A percentile compares a stretch with the other conserved stretches of the same genome.
These are phyloP conservation scores for Lactarius hatsudake DNA, from an alignment of 768 basidiomycete species.

Conservation along the genomic window DNA sequence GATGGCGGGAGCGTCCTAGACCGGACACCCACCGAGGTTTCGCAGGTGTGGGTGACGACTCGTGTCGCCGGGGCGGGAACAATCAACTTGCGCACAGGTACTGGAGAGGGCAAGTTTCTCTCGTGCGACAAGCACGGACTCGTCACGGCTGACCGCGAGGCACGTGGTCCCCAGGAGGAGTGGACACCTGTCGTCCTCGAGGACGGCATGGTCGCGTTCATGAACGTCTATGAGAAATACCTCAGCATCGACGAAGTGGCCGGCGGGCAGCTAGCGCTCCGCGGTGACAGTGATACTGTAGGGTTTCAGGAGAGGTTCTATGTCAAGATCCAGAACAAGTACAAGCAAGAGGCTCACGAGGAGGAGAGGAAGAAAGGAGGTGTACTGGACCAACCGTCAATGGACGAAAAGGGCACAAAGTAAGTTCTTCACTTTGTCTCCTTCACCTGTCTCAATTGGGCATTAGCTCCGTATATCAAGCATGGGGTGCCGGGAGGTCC, in stretches of 20 bases:
- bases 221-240: slow-evolving; percentile 88
- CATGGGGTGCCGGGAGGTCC: slow-evolving; percentile 80
- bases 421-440: slow-evolving; percentile 39
- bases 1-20: slow-evolving; percentile 52
- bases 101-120: slow-evolving; percentile 87
- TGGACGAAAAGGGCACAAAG: slow-evolving; percentile 77
- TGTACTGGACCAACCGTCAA: slow-evolving; percentile 32
- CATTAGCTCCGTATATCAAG: slow-evolving; percentile 65
- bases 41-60: slow-evolving; percentile 90
- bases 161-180: slow-evolving; percentile 90
- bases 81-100: slow-evolving; percentile 82
- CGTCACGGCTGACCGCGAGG: slow-evolving; percentile 81
- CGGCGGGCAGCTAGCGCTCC: slow-evolving; percentile 70
- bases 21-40: slow-evolving; percentile 73
- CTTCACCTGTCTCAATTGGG: slow-evolving; percentile 8
- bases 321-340: slow-evolving; percentile 87
- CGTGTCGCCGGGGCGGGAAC: slow-evolving; percentile 80
- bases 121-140: slow-evolving; percentile 85
- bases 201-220: slow-evolving; percentile 84
- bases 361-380: slow-evolving; percentile 53
- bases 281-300: slow-evolving; percentile 83
- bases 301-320: slow-evolving; percentile 86
- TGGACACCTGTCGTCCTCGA: slow-evolving; percentile 84
- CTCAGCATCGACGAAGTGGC: slow-evolving; percentile 83
- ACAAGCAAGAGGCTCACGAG: slow-evolving; percentile 74